Percentiles rank a stretch among this genome's conserved stretches.
Evolutionary conservation across 768 basidiomycete genomes (phyloP).

Genomic region (Fomitopsis serialis): DNA sequence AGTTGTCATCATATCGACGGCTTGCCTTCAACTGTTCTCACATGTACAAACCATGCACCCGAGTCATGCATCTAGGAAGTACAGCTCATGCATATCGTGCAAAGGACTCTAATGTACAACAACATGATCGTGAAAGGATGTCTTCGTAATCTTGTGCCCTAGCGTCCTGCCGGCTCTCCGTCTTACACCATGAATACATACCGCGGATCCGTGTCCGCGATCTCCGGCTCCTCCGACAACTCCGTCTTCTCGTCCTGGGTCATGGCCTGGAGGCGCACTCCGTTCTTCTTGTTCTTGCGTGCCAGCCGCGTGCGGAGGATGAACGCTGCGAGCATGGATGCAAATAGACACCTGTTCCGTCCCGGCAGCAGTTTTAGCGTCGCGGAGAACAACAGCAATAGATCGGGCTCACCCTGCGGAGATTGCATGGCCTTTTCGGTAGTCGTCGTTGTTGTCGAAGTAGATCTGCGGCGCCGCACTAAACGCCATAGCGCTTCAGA

Average conservation of each 20-base stretch:
- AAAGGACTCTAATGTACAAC: too few relatives aligned
- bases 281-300: conserved; percentile 37
- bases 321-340: conserved; percentile 39
- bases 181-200: conserved; percentile 46
- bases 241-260: conserved; percentile 27
- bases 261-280: conserved; percentile 21
- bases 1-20: too few relatives aligned
- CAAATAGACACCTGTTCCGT: conserved; percentile 34
- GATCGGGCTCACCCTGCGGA: conserved; percentile 37
- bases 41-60: too few relatives aligned
- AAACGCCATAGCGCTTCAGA: background rate
- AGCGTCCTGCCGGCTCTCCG: background rate
- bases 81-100: too few relatives aligned
- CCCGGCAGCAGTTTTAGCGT: too few relatives aligned
- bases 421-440: conserved; percentile 50
- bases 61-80: too few relatives aligned
- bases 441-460: conserved; percentile 45
- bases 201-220: conserved; percentile 46
- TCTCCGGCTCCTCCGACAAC: conserved; percentile 27
- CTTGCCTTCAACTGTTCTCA: too few relatives aligned
- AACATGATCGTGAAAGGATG: too few relatives aligned
- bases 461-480: conserved; percentile 55
- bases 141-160: too few relatives aligned
- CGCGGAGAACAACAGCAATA: background rate
- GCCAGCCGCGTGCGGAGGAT: conserved; percentile 39